phyloP scores from a whole-genome alignment of 768 basidiomycete genomes.

The Atractiella rhizophila region DNA sequence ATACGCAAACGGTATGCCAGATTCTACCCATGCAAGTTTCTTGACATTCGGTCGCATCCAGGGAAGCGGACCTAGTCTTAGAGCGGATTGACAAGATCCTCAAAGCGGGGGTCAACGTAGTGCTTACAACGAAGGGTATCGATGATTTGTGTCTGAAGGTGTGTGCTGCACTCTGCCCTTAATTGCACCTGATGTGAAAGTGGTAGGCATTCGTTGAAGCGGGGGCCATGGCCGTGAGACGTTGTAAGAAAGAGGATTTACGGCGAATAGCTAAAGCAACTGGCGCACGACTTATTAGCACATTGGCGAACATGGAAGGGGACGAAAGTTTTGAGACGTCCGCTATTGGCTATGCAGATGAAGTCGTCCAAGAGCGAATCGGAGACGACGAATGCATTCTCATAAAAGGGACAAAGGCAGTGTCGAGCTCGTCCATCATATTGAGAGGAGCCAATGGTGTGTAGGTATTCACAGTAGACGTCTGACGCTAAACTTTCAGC shows the following conservation, averaged over 20 bases:
- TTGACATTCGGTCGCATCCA: conserved; percentile 19
- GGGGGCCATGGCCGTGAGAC: conserved; percentile 90
- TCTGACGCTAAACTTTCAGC: too few species aligned
- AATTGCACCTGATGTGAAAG: too few species aligned
- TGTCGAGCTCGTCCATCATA: conserved; percentile 74
- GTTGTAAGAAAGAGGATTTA: conserved; percentile 92
- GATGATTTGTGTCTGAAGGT: conserved; percentile 95
- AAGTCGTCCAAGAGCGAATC: conserved; percentile 87
- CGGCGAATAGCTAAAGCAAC: conserved; percentile 91
- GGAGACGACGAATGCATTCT: conserved; percentile 96
- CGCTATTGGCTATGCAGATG: conserved; percentile 74
- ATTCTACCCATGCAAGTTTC: not conserved
- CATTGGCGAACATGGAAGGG: conserved; percentile 83
- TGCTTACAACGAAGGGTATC: conserved; percentile 92
- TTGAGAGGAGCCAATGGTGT: conserved; percentile 63
- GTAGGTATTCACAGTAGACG: not conserved
- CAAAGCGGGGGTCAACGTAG: conserved; percentile 82
- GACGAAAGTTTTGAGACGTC: conserved; percentile 89
- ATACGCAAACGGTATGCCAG: conserved; percentile 58
- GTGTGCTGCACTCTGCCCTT: too few species aligned
- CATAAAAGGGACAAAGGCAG: conserved; percentile 90
- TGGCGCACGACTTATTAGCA: conserved; percentile 74
- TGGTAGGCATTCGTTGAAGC: conserved; percentile 97
- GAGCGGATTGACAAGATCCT: conserved; percentile 90
- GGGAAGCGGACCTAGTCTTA: conserved; percentile 83